Evolutionary conservation across 352 stramenopile genomes (phyloP), one percentile per base, ranked within the genome.

Genomic region (Globisporangium lucens): DNA sequence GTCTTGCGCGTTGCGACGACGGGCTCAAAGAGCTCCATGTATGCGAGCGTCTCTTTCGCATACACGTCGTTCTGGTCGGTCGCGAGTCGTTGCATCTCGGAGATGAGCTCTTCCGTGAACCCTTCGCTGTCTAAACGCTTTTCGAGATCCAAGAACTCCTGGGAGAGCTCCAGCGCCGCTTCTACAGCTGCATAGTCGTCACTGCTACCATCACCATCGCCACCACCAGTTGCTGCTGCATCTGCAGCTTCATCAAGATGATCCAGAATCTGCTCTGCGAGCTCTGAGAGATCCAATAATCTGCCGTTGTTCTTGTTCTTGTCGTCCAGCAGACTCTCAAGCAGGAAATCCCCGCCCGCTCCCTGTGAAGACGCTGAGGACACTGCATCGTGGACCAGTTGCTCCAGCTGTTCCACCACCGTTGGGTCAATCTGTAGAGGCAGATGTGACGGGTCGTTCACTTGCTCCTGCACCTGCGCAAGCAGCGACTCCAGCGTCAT

Each of bases 21-120:
- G 0, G 80, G 75, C 33, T 90, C 80, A 64, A 92, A 90, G 3
- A 92, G 76, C 55, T 78, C 73, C 60, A 82, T 75, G 66, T 80
- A 89, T n/a, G 83, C 84, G 20, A 90, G 70, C 36, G 76, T 76
- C 49, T 87, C 84, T 43, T 83, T 69, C 8, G 83, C 83, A 51
- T 76, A 89, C 55, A 73, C 17, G 63, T 90, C 82, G 30, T 76
- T 58, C 5, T 68, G 52, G 3, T 76, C 66, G 8, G 33, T 71
- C 0, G 59, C 67, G 9, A 90, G 77, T 29, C 27, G 43, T 30
- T 70, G 7, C 13, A 92, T 56, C 17, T 76, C 56, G 1, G 70
- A 49, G n/a, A 90, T 56, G 1, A 84, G 41, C 20, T 86, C 77
- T 13, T 67, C 5, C 9, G 71, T 81, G 66, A 80, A 76, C 5